Percentiles rank a stretch among this genome's conserved stretches.
Conservation (phyloP, 2,329 filamentous ascomycete genomes). For the Trichoderma asperellum region DNA sequence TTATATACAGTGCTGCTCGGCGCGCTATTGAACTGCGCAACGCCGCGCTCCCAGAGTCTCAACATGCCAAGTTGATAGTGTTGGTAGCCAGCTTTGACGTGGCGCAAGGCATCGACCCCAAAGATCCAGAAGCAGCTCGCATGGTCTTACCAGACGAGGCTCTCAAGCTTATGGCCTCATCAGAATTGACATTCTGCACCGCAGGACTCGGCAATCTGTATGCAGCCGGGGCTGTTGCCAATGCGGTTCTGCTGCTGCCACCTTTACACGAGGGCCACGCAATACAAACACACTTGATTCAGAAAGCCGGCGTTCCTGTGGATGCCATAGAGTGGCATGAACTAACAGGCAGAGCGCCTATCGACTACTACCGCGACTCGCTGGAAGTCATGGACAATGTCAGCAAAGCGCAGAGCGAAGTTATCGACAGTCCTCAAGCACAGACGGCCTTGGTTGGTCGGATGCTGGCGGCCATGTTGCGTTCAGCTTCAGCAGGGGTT, state of each 20-base stretch:
- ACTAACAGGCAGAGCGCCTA: not conserved
- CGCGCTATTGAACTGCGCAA: slow-evolving; percentile 9
- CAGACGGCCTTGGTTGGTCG: slow-evolving; percentile 1
- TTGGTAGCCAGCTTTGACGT: slow-evolving; percentile 13
- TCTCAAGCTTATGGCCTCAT: not conserved
- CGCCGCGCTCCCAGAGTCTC: slow-evolving; percentile 4
- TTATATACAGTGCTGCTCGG: not conserved
- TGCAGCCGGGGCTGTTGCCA: slow-evolving; percentile 7
- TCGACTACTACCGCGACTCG: not conserved
- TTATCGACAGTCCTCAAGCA: not conserved
- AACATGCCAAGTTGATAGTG: slow-evolving; percentile 11
- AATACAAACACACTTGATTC: not conserved
- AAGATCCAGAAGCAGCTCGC: slow-evolving; percentile 11
- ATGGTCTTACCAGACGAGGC: slow-evolving; percentile 14
- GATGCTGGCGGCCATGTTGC: slow-evolving; percentile 4
- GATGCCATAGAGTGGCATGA: slow-evolving; percentile 20
- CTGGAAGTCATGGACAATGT: slow-evolving; percentile 1
- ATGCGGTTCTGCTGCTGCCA: not conserved
- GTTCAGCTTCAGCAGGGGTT: not conserved
- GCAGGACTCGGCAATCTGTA: slow-evolving; percentile 21
- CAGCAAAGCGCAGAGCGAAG: slow-evolving; percentile 10
- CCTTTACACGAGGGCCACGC: slow-evolving; percentile 7
- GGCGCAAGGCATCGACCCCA: not conserved
- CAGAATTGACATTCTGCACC: slow-evolving; percentile 11
- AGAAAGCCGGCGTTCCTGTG: slow-evolving; percentile 2